Conservation (phyloP, 2,329 filamentous ascomycete genomes). For the Stachybotrys elegans region DNA sequence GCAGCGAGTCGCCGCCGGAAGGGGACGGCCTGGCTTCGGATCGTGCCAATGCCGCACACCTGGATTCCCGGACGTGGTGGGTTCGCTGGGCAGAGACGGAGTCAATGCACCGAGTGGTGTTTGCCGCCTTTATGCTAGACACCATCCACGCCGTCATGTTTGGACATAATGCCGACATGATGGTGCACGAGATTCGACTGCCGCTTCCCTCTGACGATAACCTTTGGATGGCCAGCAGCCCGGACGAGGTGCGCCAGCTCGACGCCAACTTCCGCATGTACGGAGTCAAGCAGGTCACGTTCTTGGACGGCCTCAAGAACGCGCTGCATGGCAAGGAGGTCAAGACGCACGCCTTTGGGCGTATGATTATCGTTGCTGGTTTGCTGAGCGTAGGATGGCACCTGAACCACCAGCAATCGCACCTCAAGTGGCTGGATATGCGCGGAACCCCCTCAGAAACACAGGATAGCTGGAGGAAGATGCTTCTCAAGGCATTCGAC, state of each 20-base stretch:
- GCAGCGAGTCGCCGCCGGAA: constrained; percentile 68
- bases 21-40: constrained; percentile 45
- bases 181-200: constrained; percentile 81
- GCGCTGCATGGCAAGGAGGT: constrained; percentile 78
- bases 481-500: constrained; percentile 75
- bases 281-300: constrained; percentile 72
- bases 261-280: constrained; percentile 74
- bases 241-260: constrained; percentile 69
- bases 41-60: constrained; percentile 27
- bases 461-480: constrained; percentile 73
- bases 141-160: constrained; percentile 90
- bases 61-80: constrained; percentile 60
- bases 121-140: constrained; percentile 85
- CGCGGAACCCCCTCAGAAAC: constrained; percentile 53
- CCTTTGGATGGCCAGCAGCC: constrained; percentile 77
- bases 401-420: constrained; percentile 79
- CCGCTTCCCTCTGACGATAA: constrained; percentile 83
- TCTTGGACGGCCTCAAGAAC: constrained; percentile 78
- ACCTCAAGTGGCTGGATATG: constrained; percentile 73
- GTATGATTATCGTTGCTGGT: constrained; percentile 86
- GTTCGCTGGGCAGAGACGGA: constrained; percentile 85
- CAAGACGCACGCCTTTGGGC: constrained; percentile 80
- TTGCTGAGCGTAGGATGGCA: constrained; percentile 91
- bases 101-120: constrained; percentile 79
- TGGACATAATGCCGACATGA: constrained; percentile 85